Percentiles rank a stretch among this genome's conserved stretches.
These are phyloP conservation scores for Jaltomata sinuosa DNA, from an alignment of 257 asterid genomes.

Conservation along the genomic window DNA sequence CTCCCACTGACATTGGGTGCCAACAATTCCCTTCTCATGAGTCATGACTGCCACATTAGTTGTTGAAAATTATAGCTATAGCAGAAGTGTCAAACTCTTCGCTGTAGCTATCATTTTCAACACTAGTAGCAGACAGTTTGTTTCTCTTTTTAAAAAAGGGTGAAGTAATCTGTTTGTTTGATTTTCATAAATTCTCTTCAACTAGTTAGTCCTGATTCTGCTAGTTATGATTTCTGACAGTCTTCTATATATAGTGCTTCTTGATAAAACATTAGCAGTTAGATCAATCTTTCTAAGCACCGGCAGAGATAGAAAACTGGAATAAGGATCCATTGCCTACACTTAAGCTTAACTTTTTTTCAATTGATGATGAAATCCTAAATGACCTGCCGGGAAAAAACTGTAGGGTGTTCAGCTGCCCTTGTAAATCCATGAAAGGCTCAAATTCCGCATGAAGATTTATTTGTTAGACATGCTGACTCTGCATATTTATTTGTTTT, in stretches of 20 bases:
- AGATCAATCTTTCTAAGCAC: neutral
- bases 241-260: neutral
- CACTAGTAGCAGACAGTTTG: neutral
- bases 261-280: neutral
- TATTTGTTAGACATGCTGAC: neutral
- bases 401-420: neutral
- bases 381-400: neutral
- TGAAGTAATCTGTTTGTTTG: neutral
- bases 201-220: neutral
- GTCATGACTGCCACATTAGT: neutral
- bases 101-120: neutral
- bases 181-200: neutral
- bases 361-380: neutral
- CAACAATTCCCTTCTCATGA: neutral
- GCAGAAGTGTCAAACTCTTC: neutral
- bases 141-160: neutral
- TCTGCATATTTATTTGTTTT: neutral
- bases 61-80: neutral
- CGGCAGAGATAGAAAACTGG: neutral
- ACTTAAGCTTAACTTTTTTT: neutral
- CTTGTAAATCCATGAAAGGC: neutral
- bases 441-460: neutral
- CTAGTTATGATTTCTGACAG: neutral
- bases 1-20: neutral
- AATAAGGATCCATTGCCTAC: neutral